phyloP scores from a whole-genome alignment of 192 early-diverging fungal genomes.

The Coemansia sp. region DNA sequence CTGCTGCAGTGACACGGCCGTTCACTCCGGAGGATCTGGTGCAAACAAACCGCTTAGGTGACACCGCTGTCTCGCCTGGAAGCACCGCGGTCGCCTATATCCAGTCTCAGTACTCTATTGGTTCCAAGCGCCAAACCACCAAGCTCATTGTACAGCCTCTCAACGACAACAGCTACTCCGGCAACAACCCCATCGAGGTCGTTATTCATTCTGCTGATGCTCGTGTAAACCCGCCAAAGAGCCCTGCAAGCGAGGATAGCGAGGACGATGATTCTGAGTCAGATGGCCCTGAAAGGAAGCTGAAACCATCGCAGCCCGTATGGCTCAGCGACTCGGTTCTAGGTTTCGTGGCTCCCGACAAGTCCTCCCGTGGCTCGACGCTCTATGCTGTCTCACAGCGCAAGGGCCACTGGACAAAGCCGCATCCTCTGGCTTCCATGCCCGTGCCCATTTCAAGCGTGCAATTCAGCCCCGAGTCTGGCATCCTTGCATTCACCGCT shows the following conservation, averaged over 20 bases:
- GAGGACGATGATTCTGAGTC: neutral
- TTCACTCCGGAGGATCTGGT: constrained; percentile 68
- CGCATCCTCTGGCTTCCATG: constrained; percentile 41
- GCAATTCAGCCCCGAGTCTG: constrained; percentile 59
- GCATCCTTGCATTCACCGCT: constrained; percentile 68
- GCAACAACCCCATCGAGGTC: constrained; percentile 1
- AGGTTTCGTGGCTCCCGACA: constrained; percentile 37
- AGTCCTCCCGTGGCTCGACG: constrained; percentile 28
- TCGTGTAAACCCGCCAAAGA: constrained; percentile 30
- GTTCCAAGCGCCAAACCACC: constrained; percentile 58
- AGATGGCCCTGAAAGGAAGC: constrained; percentile 4
- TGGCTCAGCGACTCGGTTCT: constrained; percentile 44
- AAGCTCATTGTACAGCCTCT: constrained; percentile 47
- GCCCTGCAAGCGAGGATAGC: neutral
- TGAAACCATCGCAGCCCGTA: constrained; percentile 48
- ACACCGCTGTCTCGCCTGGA: constrained; percentile 57
- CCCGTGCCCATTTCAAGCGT: constrained; percentile 60
- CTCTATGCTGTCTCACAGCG: constrained; percentile 53
- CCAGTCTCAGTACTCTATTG: constrained; percentile 63
- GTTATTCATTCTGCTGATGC: constrained; percentile 27
- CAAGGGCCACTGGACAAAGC: constrained; percentile 48
- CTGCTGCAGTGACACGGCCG: constrained; percentile 29
- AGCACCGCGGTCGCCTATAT: constrained; percentile 60
- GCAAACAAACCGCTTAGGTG: constrained; percentile 62
- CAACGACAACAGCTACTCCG: neutral